Evolutionary conservation across 2,329 filamentous ascomycete genomes (phyloP).

Genomic region (Claviceps quebecensis): DNA sequence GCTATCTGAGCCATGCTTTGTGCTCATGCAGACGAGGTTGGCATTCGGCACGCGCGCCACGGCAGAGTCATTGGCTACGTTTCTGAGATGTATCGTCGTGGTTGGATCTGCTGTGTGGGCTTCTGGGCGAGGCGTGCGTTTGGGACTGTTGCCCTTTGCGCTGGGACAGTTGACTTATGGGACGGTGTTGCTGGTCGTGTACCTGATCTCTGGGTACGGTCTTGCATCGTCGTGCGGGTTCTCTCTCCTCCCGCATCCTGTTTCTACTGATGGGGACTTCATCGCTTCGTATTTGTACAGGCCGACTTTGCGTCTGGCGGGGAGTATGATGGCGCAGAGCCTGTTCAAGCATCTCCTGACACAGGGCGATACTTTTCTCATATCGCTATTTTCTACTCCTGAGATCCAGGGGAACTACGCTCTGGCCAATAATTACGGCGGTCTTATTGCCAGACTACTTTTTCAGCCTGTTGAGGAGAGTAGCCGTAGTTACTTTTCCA

Average conservation of each 20-base stretch:
- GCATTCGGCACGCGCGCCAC: constrained; percentile 66
- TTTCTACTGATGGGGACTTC: constrained; percentile 27
- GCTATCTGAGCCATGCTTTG: constrained; percentile 75
- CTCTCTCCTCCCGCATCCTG: constrained; percentile 44
- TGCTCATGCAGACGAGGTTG: constrained; percentile 69
- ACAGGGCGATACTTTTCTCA: constrained; percentile 82
- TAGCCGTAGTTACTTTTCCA: constrained; percentile 78
- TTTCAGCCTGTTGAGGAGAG: constrained; percentile 95
- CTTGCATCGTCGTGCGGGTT: constrained; percentile 48
- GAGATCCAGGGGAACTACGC: constrained; percentile 83
- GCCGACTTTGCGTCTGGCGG: constrained; percentile 56
- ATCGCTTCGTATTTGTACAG: constrained; percentile 49
- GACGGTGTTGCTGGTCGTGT: constrained; percentile 52
- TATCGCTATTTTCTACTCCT: constrained; percentile 63
- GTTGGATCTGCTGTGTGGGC: constrained; percentile 58
- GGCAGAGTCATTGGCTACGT: constrained; percentile 72
- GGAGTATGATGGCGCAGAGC: constrained; percentile 78
- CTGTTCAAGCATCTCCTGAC: constrained; percentile 86
- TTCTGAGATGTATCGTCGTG: constrained; percentile 61
- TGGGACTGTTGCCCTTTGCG: constrained; percentile 79
- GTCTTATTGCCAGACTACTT: constrained; percentile 71
- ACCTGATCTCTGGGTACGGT: constrained; percentile 45
- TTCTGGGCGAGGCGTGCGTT: constrained; percentile 28
- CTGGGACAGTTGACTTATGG: constrained; percentile 74
- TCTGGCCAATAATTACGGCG: constrained; percentile 87